Conservation (phyloP, 2,329 filamentous ascomycete species). For the Aureobasidium sp. region DNA sequence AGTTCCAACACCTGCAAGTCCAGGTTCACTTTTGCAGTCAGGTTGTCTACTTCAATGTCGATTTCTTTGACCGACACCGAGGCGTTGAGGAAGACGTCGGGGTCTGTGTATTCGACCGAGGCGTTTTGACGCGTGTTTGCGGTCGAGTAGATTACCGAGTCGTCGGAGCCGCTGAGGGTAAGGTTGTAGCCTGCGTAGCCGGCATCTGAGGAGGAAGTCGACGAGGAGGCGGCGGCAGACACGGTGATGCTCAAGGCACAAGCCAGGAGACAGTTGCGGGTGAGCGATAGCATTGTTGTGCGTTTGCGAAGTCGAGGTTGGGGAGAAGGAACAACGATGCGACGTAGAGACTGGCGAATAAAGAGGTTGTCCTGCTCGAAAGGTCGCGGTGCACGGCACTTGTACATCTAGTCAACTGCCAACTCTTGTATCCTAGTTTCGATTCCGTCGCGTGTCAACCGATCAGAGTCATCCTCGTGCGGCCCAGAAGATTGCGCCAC, state of each 20-base stretch:
- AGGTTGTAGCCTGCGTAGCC: constrained; percentile 23
- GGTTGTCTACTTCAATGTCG: constrained; percentile 49
- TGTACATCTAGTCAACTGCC: background rate
- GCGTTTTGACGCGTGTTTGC: constrained; percentile 21
- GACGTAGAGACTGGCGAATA: background rate
- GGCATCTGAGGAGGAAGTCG: constrained; percentile 21
- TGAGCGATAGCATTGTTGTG: background rate
- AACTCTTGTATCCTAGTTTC: background rate
- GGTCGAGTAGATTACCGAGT: constrained; percentile 39
- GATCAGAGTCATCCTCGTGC: background rate
- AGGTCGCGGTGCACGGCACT: background rate
- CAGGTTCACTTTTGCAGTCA: constrained; percentile 52
- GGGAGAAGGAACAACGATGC: background rate
- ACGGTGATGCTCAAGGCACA: background rate
- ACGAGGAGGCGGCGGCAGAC: constrained; percentile 7
- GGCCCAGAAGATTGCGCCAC: constrained; percentile 10
- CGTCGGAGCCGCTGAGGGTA: constrained; percentile 25
- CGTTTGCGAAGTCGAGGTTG: background rate
- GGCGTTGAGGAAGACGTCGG: constrained; percentile 54
- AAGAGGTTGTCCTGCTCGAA: background rate
- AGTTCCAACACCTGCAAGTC: constrained; percentile 51
- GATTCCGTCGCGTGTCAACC: background rate
- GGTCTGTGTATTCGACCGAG: constrained; percentile 37
- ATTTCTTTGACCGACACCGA: constrained; percentile 50
- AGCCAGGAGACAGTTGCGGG: constrained; percentile 3